These are phyloP conservation scores for Salinomyces thailandicus DNA, from an alignment of 2,329 filamentous ascomycete species.

Conservation along the genomic window DNA sequence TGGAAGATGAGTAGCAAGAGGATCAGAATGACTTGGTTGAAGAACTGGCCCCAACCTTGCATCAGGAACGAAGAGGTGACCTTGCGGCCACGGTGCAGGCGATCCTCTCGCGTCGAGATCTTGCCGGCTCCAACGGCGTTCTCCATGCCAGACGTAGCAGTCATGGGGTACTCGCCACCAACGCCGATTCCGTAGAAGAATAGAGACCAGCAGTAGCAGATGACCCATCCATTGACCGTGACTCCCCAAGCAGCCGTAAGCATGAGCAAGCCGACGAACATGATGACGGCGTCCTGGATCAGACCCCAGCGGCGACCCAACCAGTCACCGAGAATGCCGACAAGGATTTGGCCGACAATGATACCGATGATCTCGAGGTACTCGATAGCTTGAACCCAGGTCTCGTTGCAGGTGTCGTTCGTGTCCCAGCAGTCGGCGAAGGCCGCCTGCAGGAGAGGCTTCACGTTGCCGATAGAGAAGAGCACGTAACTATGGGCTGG, in stretches of 20 bases:
- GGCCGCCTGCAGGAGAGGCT: constrained; percentile 64
- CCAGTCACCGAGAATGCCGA: constrained; percentile 72
- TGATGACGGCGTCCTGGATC: constrained; percentile 88
- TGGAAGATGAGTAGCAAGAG: constrained; percentile 81
- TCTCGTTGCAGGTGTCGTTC: constrained; percentile 54
- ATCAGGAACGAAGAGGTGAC: constrained; percentile 94
- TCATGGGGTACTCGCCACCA: constrained; percentile 92
- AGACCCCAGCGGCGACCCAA: constrained; percentile 88
- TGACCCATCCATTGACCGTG: constrained; percentile 82
- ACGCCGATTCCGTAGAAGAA: constrained; percentile 74
- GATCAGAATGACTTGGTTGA: constrained; percentile 87
- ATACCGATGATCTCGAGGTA: constrained; percentile 93
- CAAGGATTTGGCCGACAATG: constrained; percentile 81
- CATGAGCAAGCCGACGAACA: constrained; percentile 89
- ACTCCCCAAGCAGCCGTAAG: constrained; percentile 83
- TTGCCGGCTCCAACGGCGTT: constrained; percentile 72
- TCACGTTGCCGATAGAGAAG: constrained; percentile 91
- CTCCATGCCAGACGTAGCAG: constrained; percentile 79
- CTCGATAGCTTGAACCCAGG: constrained; percentile 75
- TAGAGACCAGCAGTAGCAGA: constrained; percentile 89
- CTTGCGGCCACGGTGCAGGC: constrained; percentile 88
- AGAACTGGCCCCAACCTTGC: constrained; percentile 95
- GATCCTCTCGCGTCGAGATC: constrained; percentile 82
- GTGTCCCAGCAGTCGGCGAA: constrained; percentile 68
- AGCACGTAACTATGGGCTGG: constrained; percentile 60